Conservation (phyloP, 2,329 filamentous ascomycete genomes). For the Sphaerostilbella broomeana region DNA sequence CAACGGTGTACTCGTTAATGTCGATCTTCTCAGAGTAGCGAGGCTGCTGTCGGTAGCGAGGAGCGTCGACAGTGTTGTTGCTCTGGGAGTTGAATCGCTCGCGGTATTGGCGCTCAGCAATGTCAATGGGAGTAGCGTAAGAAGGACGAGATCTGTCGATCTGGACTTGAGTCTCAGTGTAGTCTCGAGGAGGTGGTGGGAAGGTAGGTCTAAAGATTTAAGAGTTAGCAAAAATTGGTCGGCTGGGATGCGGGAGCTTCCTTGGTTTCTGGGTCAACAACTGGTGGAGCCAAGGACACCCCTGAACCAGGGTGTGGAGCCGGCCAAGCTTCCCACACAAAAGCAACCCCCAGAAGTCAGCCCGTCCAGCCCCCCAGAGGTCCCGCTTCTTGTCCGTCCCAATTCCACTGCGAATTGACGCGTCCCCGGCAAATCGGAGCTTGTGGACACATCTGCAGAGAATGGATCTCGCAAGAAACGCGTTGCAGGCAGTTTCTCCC, state of each 20-base stretch:
- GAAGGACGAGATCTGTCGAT: constrained; percentile 40
- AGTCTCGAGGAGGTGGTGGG: constrained; percentile 33
- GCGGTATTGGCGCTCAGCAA: constrained; percentile 61
- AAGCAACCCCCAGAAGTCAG: constrained; percentile 9
- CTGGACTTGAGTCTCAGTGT: constrained; percentile 61
- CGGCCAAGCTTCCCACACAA: constrained; percentile 12
- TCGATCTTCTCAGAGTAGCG: constrained; percentile 19
- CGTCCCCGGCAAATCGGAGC: constrained; percentile 11
- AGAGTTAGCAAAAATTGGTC: constrained; percentile 18
- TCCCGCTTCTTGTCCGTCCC: not conserved
- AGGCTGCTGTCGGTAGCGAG: constrained; percentile 1
- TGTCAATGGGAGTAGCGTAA: constrained; percentile 50
- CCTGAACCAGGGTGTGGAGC: constrained; percentile 18
- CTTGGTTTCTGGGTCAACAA: constrained; percentile 22
- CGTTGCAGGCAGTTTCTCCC: too few relatives aligned
- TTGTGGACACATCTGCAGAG: too few relatives aligned
- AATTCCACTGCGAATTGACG: constrained; percentile 8
- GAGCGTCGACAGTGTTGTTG: constrained; percentile 3
- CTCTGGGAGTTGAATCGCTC: constrained; percentile 33
- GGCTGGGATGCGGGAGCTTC: constrained; percentile 20
- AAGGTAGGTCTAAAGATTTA: constrained; percentile 24
- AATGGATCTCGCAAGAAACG: too few relatives aligned
- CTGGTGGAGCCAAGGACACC: constrained; percentile 13
- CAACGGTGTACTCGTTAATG: constrained; percentile 34
- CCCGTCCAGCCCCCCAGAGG: constrained; percentile 8